Percentiles rank a stretch among this genome's conserved stretches.
Evolutionary conservation across 805 yeast genomes (phyloP).

Genomic region (Kuraishia molischiana): DNA sequence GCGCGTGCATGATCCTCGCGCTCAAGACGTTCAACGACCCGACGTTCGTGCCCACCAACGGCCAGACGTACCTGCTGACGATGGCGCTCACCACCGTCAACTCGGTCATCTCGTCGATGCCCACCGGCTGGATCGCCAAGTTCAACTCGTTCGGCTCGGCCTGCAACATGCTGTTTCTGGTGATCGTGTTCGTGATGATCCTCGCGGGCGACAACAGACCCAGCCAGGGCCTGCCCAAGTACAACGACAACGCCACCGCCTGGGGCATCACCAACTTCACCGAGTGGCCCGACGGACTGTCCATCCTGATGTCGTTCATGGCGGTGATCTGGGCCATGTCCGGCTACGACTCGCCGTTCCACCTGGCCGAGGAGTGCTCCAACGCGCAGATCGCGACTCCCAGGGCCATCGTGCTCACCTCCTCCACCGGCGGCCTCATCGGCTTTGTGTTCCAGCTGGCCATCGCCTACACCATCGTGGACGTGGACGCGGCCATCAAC

Average conservation of each 20-base stretch:
- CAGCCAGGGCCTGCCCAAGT: slow-evolving; percentile 29
- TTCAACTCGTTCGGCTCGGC: slow-evolving; percentile 41
- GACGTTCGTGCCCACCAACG: slow-evolving; percentile 29
- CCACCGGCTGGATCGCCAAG: slow-evolving; percentile 43
- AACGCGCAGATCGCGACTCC: slow-evolving; percentile 60
- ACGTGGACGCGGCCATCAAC: slow-evolving; percentile 32
- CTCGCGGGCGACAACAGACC: slow-evolving; percentile 37
- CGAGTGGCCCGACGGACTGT: slow-evolving; percentile 55
- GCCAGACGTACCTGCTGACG: slow-evolving; percentile 42
- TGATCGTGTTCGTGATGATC: slow-evolving; percentile 42
- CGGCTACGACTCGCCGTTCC: slow-evolving; percentile 70
- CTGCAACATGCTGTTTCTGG: slow-evolving; percentile 37
- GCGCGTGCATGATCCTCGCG: slow-evolving; percentile 49
- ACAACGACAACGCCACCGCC: slow-evolving; percentile 36
- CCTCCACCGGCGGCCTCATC: slow-evolving; percentile 41
- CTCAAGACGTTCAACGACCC: slow-evolving; percentile 31
- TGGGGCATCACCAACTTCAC: slow-evolving; percentile 51
- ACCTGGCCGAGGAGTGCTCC: slow-evolving; percentile 62
- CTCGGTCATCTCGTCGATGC: slow-evolving; percentile 37
- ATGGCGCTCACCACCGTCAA: slow-evolving; percentile 40
- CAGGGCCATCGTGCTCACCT: slow-evolving; percentile 53
- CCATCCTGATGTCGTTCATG: slow-evolving; percentile 44
- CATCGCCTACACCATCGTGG: slow-evolving; percentile 50
- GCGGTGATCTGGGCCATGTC: slow-evolving; percentile 69
- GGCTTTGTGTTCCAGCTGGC: slow-evolving; percentile 52